phyloP scores from a whole-genome alignment of 2,329 filamentous ascomycete species.

The Lachnellula arida region DNA sequence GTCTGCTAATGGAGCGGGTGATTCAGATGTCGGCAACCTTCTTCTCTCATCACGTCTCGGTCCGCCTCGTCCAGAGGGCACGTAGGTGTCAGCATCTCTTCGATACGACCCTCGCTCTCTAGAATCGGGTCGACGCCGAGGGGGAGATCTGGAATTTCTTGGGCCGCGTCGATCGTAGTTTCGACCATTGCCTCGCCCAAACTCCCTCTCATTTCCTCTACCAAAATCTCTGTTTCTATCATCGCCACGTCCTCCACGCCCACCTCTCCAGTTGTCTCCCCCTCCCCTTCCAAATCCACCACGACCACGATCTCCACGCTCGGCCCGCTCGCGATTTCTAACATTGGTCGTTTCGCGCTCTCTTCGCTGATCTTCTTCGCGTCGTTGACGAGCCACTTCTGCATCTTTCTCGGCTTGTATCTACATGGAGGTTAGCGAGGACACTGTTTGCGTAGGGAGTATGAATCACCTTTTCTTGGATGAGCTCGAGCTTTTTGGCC shows the following conservation, averaged over 20 bases:
- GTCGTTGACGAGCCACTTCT: constrained; percentile 66
- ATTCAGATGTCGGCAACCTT: constrained; percentile 17
- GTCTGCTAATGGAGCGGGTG: constrained; percentile 28
- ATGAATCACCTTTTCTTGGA: constrained; percentile 78
- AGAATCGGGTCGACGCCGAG: constrained; percentile 34
- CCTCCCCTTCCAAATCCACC: constrained; percentile 38
- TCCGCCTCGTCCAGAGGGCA: constrained; percentile 29
- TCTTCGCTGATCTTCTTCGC: constrained; percentile 65
- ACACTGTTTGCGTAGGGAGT: background rate
- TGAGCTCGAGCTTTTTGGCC: constrained; percentile 91
- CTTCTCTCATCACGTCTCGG: constrained; percentile 29
- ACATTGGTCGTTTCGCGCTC: constrained; percentile 66
- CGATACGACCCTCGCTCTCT: constrained; percentile 34
- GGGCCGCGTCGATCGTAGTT: constrained; percentile 38
- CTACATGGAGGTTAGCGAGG: constrained; percentile 40
- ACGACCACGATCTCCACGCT: constrained; percentile 43
- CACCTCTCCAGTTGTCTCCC: constrained; percentile 42
- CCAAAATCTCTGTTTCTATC: constrained; percentile 42
- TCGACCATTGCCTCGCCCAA: constrained; percentile 8
- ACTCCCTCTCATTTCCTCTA: constrained; percentile 31
- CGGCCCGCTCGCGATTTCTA: constrained; percentile 59
- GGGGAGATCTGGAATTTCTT: constrained; percentile 39
- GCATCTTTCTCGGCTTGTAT: constrained; percentile 78
- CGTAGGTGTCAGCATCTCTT: constrained; percentile 31
- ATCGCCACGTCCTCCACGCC: constrained; percentile 39